A percentile compares a stretch with the other conserved stretches of the same genome.
Evolutionary conservation across 2,329 filamentous ascomycete genomes (phyloP).

Genomic region (Fusarium sp.): DNA sequence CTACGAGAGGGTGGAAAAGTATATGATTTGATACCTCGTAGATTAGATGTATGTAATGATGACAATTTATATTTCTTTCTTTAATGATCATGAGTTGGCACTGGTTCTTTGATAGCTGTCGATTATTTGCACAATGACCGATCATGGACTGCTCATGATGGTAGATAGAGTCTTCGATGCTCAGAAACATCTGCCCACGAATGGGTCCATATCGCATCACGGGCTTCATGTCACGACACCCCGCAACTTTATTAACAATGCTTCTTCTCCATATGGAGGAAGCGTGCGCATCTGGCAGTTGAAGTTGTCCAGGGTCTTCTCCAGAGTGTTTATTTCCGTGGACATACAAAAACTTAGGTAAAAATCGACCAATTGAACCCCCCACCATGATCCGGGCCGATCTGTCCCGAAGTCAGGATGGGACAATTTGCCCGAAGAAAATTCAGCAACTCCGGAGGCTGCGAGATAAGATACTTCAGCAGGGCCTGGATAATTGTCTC

Average conservation of each 20-base stretch:
- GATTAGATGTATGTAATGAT: slow-evolving; percentile 28
- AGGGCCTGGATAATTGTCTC: slow-evolving; percentile 36
- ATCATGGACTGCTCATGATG: not conserved
- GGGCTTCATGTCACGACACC: not conserved
- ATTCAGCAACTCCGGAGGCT: slow-evolving; percentile 21
- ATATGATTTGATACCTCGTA: slow-evolving; percentile 15
- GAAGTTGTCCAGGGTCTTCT: not conserved
- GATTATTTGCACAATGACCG: not conserved
- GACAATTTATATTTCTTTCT: slow-evolving; percentile 14
- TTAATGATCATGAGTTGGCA: not conserved
- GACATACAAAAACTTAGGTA: not conserved
- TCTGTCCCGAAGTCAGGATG: slow-evolving; percentile 28
- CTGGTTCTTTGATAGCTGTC: not conserved
- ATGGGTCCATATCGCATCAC: not conserved
- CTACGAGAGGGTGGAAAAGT: slow-evolving; percentile 25
- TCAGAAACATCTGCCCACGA: not conserved
- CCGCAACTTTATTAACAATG: not conserved
- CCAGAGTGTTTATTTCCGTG: slow-evolving; percentile 5
- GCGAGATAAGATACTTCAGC: slow-evolving; percentile 30
- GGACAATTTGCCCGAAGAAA: slow-evolving; percentile 27
- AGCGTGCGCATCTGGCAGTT: not conserved
- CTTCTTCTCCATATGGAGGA: not conserved
- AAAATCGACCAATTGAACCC: slow-evolving; percentile 9
- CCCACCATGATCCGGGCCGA: slow-evolving; percentile 27
- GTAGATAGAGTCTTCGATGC: not conserved